phyloP scores from a whole-genome alignment of 1,284 basidiomycete genomes.

The Moniliophthora roreri region DNA sequence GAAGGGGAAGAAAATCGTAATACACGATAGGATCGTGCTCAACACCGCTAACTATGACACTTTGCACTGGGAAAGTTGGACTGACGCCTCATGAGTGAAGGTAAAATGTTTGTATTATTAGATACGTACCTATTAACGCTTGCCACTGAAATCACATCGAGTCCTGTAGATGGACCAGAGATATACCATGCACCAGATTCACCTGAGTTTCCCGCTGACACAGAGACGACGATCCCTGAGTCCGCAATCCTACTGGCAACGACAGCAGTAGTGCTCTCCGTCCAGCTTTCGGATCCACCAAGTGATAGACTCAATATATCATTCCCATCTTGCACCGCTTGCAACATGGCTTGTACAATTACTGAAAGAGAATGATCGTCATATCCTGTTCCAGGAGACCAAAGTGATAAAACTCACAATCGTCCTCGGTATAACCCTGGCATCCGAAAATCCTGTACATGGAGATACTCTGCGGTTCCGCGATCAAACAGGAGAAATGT shows the following conservation, averaged over 20 bases:
- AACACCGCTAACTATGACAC: constrained; percentile 37
- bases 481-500: too few species aligned
- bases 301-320: constrained; percentile 57
- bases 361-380: constrained; percentile 23
- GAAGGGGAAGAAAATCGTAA: constrained; percentile 36
- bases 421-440: constrained; percentile 30
- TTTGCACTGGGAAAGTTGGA: constrained; percentile 39
- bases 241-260: constrained; percentile 44
- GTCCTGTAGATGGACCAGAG: constrained; percentile 48
- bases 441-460: constrained; percentile 44
- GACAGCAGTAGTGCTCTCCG: constrained; percentile 40
- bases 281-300: constrained; percentile 50
- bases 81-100: constrained; percentile 8
- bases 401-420: constrained; percentile 25
- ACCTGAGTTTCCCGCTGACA: constrained; percentile 42
- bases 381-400: background rate
- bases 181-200: constrained; percentile 46
- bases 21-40: constrained; percentile 41
- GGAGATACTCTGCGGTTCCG: too few species aligned
- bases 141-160: constrained; percentile 47
- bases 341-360: constrained; percentile 38
- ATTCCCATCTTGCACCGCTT: constrained; percentile 35
- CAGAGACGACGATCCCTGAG: constrained; percentile 44
- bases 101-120: background rate
- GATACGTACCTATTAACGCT: constrained; percentile 45